phyloP scores from a whole-genome alignment of 176 grass and related monocot species.

The Alloteropsis semialata region DNA sequence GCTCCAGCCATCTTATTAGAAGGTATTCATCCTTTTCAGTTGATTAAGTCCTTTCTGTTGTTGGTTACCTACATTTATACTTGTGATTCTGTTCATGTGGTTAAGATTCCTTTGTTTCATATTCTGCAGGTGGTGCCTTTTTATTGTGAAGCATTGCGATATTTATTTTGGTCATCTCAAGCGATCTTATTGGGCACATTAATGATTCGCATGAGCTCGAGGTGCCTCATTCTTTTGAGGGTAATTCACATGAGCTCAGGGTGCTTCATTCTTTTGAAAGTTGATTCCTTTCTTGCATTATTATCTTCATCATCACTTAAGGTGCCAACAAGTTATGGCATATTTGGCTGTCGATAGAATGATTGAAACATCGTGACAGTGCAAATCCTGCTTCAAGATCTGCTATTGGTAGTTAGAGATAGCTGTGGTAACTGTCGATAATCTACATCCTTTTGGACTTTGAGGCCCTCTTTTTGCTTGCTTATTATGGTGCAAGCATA shows the following conservation, averaged over 20 bases:
- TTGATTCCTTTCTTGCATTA: slow-evolving; percentile 1
- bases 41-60: neutral
- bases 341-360: neutral
- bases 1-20: slow-evolving; percentile 33
- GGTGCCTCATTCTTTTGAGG: too few species aligned
- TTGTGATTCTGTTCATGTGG: neutral
- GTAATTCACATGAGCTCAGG: neutral
- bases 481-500: neutral
- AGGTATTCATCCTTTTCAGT: slow-evolving; percentile 37
- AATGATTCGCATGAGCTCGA: neutral
- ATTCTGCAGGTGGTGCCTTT: slow-evolving; percentile 44
- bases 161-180: slow-evolving; percentile 18
- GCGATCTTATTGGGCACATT: slow-evolving; percentile 4
- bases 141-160: neutral
- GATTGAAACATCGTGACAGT: slow-evolving; percentile 8
- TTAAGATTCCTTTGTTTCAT: neutral
- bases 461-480: neutral
- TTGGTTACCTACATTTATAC: neutral
- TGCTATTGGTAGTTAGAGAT: slow-evolving; percentile 2
- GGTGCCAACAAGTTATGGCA: neutral
- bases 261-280: slow-evolving; percentile 5
- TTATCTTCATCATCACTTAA: neutral
- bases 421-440: neutral
- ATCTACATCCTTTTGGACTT: neutral
- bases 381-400: slow-evolving; percentile 25